Percentiles rank a stretch among this genome's conserved stretches.
Conservation (phyloP, 2,329 filamentous ascomycete genomes). For the Escovopsis sp. region DNA sequence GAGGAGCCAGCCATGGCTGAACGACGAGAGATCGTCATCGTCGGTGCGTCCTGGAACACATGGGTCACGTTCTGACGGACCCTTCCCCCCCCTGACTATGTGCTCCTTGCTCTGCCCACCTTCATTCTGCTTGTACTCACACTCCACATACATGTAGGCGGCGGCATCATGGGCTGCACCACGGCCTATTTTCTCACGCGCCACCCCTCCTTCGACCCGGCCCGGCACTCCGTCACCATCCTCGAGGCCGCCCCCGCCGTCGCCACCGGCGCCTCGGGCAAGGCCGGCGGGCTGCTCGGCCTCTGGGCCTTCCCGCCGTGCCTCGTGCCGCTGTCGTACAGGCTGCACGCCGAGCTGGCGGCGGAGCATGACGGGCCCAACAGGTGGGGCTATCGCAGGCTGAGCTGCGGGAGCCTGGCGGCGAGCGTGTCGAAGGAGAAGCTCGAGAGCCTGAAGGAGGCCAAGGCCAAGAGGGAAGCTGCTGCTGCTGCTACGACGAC, state of each 20-base stretch:
- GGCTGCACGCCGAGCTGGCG: constrained; percentile 70
- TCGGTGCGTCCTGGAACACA: constrained; percentile 22
- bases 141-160: constrained; percentile 36
- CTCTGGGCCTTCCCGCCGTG: constrained; percentile 80
- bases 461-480: too few relatives aligned
- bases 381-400: constrained; percentile 72
- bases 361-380: constrained; percentile 63
- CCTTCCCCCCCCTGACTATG: too few relatives aligned
- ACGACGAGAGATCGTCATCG: constrained; percentile 33
- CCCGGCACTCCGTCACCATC: constrained; percentile 64
- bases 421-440: constrained; percentile 22
- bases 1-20: constrained; percentile 14
- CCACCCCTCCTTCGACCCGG: constrained; percentile 64
- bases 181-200: constrained; percentile 84
- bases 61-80: too few relatives aligned
- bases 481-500: too few relatives aligned
- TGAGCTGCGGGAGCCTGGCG: constrained; percentile 53
- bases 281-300: constrained; percentile 80
- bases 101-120: too few relatives aligned
- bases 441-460: constrained; percentile 15
- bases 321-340: constrained; percentile 75
- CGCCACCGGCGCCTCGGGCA: constrained; percentile 85
- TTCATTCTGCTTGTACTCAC: too few relatives aligned
- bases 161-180: constrained; percentile 83
- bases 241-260: constrained; percentile 71